phyloP scores from a whole-genome alignment of 768 basidiomycete genomes.

The Hericium erinaceus region DNA sequence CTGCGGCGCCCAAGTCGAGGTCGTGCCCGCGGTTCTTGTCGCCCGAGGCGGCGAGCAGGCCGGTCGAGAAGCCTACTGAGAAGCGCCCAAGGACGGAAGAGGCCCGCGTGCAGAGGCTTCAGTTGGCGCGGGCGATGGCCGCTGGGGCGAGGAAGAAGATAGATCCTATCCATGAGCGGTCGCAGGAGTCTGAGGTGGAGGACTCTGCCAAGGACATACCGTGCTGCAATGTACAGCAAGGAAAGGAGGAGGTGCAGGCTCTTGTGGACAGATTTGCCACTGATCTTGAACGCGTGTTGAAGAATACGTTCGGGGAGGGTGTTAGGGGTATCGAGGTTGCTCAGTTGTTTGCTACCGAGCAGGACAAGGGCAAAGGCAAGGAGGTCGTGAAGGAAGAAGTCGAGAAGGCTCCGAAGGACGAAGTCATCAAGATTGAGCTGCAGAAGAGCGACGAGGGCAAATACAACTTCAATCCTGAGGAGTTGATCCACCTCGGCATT shows the following conservation, averaged over 20 bases:
- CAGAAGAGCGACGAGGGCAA: neutral
- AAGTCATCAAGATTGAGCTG: slow-evolving; percentile 1
- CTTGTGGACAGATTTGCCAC: slow-evolving; percentile 43
- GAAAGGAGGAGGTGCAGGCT: slow-evolving; percentile 38
- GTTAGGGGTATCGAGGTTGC: neutral
- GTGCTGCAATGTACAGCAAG: slow-evolving; percentile 38
- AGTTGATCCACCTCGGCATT: slow-evolving; percentile 41
- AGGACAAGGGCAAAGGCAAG: neutral
- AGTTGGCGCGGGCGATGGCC: too few relatives aligned
- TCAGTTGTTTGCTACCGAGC: neutral
- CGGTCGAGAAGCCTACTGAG: too few relatives aligned
- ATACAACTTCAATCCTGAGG: too few relatives aligned
- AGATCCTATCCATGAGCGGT: too few relatives aligned
- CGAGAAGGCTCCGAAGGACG: neutral
- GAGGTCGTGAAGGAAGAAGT: neutral
- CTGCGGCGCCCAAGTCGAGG: too few relatives aligned
- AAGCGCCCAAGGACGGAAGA: too few relatives aligned
- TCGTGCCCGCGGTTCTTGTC: too few relatives aligned
- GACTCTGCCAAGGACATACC: neutral
- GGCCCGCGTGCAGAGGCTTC: too few relatives aligned
- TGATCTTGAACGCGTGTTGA: slow-evolving; percentile 41
- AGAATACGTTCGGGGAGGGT: slow-evolving; percentile 25
- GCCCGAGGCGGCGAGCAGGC: too few relatives aligned
- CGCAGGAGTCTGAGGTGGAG: too few relatives aligned
- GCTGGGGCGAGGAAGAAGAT: too few relatives aligned